Conservation (phyloP, 345 rosid genomes). For the Acer saccharum region DNA sequence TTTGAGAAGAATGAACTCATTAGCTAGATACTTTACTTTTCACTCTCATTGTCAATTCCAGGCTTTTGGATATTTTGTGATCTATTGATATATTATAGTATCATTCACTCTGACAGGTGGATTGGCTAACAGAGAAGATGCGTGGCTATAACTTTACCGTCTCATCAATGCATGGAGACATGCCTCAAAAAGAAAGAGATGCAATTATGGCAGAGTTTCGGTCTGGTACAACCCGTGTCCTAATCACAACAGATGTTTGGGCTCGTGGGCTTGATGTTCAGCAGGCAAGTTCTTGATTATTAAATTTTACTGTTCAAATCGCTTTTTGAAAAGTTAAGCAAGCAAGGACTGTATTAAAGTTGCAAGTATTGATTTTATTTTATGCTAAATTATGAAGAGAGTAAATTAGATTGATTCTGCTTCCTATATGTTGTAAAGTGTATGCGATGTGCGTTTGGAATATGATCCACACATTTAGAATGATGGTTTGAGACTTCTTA, state of each 20-base stretch:
- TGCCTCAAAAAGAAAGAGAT: constrained; percentile 55
- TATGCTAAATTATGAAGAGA: not conserved
- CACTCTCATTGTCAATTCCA: not conserved
- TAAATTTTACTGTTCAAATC: not conserved
- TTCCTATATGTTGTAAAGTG: not conserved
- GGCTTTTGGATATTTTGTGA: not conserved
- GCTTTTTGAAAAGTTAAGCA: not conserved
- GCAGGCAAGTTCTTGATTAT: constrained; percentile 27
- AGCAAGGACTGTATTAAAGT: not conserved
- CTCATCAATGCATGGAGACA: constrained; percentile 15
- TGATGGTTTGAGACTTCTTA: no score
- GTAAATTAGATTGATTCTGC: not conserved
- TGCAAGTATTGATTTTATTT: not conserved
- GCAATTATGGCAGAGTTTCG: constrained; percentile 72
- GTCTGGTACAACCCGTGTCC: constrained; percentile 54
- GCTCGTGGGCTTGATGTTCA: constrained; percentile 55
- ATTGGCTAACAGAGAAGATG: constrained; percentile 84
- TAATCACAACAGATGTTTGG: constrained; percentile 98
- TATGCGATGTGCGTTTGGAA: not conserved
- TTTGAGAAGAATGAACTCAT: not conserved
- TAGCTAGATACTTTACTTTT: no score
- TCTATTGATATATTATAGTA: constrained; percentile 7
- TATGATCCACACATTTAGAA: not conserved
- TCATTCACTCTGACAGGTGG: constrained; percentile 52
- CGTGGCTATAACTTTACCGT: constrained; percentile 82